Base-by-base conservation (phyloP, 2,329 filamentous ascomycete species). In the Colletotrichum sp. region DNA sequence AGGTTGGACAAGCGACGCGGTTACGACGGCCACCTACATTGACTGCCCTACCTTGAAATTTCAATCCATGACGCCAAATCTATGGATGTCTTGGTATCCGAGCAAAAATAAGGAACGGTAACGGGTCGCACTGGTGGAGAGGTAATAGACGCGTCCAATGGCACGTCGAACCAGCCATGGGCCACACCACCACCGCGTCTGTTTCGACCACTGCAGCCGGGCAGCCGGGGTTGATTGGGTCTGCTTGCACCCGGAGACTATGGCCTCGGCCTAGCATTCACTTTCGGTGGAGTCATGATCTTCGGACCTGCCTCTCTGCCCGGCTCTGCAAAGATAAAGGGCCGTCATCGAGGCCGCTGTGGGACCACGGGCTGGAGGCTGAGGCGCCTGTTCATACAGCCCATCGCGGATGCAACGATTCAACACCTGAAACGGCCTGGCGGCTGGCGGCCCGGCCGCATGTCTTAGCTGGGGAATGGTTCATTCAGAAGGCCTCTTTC, bases 1-100 rank as follows among this genome's bases (percentile, higher is more conserved):
- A 8, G 12, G 62, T 64, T 64, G 62, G 70, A 76, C 74, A 76
- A 76, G 74, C 74, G 74, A 76, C 71, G 71, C 74, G 74, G 71
- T 55, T 72, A 63, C 24, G 36, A 52, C 55, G 59, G 26, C 34
- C n/a, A 36, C 15, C 62, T 64, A 63, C 59, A 36, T 36, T 52
- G 8, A 2, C 8, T 59, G 0, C n/a, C 55, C 55, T 28, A 59
- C 55, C 24, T 59, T 59, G 55, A 18, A 30, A 30, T 59, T 59
- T 26, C 55, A 59, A 52, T 52, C 44, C 26, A 59, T 26, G 55
- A 59, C 55, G 44, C 26, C 21, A 18, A 59, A 30, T 59, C 26
- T 59, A 26, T 59, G 15, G 15, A 26, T 24, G 24, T 66, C 34
- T 52, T 52, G 36, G 64, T 18, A 32, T 18, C 36, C 16, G 28